Percentiles rank a stretch among this genome's conserved stretches.
Evolutionary conservation across 2,329 filamentous ascomycete genomes (phyloP).

Genomic region (Aspergillus flavus): DNA sequence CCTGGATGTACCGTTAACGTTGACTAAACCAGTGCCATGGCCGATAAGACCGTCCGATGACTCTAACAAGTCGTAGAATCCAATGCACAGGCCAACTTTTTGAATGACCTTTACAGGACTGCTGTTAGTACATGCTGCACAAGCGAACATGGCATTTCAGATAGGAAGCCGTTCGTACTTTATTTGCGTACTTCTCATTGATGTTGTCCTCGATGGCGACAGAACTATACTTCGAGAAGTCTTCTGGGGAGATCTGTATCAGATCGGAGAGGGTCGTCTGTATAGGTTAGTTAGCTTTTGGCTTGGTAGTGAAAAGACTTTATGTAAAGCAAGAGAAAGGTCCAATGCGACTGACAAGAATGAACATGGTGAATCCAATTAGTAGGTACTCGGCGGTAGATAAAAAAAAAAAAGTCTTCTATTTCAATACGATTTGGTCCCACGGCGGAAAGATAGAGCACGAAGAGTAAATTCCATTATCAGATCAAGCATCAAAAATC

Average conservation of each 20-base stretch:
- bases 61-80: conserved; percentile 86
- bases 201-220: conserved; percentile 94
- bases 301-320: not conserved
- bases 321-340: conserved; percentile 17
- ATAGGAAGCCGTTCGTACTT: conserved; percentile 51
- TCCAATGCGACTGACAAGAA: conserved; percentile 46
- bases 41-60: conserved; percentile 92
- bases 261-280: conserved; percentile 93
- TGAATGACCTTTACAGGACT: conserved; percentile 70
- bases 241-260: conserved; percentile 85
- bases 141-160: not conserved
- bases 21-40: conserved; percentile 87
- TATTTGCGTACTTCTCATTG: conserved; percentile 95
- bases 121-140: not conserved
- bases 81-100: conserved; percentile 90
- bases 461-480: conserved; percentile 21
- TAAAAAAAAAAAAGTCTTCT: conserved; percentile 9
- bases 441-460: conserved; percentile 7
- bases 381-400: conserved; percentile 2
- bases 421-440: conserved; percentile 13
- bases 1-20: conserved; percentile 74
- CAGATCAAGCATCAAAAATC: conserved; percentile 5
- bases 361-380: conserved; percentile 47
- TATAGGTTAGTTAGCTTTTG: conserved; percentile 14
- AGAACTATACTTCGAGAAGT: conserved; percentile 79